Conservation (phyloP, 208 protist genomes). For the Lotmaria passim region DNA sequence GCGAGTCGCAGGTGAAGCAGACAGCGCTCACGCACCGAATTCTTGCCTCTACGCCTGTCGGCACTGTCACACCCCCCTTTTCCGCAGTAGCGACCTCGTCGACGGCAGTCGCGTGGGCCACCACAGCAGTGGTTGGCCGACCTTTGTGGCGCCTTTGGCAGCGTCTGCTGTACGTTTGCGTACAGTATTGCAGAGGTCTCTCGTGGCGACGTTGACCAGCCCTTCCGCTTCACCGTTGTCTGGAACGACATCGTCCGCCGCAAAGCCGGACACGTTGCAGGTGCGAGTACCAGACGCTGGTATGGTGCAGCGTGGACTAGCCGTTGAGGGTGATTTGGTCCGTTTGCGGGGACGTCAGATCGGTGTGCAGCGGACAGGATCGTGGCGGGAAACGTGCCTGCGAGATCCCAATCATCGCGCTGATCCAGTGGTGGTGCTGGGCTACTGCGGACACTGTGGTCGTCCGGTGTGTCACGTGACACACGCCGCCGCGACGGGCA, state of each 20-base stretch:
- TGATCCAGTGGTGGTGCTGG: slow-evolving; percentile 50
- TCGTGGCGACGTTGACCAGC: slow-evolving; percentile 2
- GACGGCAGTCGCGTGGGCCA: slow-evolving; percentile 16
- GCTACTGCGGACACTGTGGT: slow-evolving; percentile 51
- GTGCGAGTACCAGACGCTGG: slow-evolving; percentile 19
- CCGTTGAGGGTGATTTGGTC: slow-evolving; percentile 61
- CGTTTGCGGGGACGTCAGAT: slow-evolving; percentile 28
- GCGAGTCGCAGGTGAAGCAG: slow-evolving; percentile 40
- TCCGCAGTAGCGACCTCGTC: slow-evolving; percentile 27
- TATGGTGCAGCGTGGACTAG: slow-evolving; percentile 41
- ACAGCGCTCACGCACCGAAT: not conserved
- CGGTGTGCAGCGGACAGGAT: slow-evolving; percentile 18
- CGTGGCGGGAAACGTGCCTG: slow-evolving; percentile 69
- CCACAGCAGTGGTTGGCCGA: slow-evolving; percentile 58
- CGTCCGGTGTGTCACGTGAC: slow-evolving; percentile 62
- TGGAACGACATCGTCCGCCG: too few relatives aligned
- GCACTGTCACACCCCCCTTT: slow-evolving; percentile 39
- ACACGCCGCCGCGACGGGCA: slow-evolving; percentile 10
- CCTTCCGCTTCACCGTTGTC: not conserved
- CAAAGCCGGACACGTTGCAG: not conserved
- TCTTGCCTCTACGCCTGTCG: slow-evolving; percentile 37
- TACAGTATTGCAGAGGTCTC: slow-evolving; percentile 32
- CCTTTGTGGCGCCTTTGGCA: slow-evolving; percentile 34
- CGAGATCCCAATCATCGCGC: slow-evolving; percentile 68
- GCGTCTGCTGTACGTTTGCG: slow-evolving; percentile 25